A percentile compares a stretch with the other conserved stretches of the same genome.
Conservation (phyloP, 176 grass and related monocot genomes). For the Saccharum officinarum region DNA sequence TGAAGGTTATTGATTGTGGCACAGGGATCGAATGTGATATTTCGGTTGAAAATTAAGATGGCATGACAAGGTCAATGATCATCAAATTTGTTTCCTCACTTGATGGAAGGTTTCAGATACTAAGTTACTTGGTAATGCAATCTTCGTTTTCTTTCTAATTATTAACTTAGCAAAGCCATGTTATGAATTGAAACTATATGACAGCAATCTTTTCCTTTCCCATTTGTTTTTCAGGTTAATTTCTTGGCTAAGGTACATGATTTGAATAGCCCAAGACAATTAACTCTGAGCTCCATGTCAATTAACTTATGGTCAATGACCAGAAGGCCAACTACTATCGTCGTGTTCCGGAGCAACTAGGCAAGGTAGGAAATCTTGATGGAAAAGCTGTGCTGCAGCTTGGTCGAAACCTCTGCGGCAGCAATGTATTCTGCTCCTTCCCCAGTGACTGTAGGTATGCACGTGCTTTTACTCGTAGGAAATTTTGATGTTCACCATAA, state of each 20-base stretch:
- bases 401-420: no score
- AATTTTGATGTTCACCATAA: no score
- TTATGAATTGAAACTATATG: background rate
- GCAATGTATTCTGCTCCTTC: no score
- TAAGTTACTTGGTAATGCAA: conserved; percentile 76
- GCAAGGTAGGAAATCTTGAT: no score
- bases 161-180: conserved; percentile 15
- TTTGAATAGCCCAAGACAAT: conserved; percentile 78
- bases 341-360: no score
- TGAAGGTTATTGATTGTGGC: conserved; percentile 71
- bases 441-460: no score
- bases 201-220: background rate
- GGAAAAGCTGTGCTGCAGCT: no score
- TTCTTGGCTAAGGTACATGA: conserved; percentile 76
- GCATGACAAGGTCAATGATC: conserved; percentile 77
- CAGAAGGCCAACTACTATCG: no score
- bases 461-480: no score
- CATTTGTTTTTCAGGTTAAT: conserved; percentile 64
- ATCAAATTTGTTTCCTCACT: conserved; percentile 66
- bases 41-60: conserved; percentile 92
- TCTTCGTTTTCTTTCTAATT: background rate
- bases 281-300: conserved; percentile 90
- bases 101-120: conserved; percentile 87
- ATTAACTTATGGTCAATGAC: no score
- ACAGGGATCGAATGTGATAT: conserved; percentile 82